Evolutionary conservation across 257 asterid species (phyloP), one percentile per base, ranked within the genome.

Genomic region (Pogostemon cablin): DNA sequence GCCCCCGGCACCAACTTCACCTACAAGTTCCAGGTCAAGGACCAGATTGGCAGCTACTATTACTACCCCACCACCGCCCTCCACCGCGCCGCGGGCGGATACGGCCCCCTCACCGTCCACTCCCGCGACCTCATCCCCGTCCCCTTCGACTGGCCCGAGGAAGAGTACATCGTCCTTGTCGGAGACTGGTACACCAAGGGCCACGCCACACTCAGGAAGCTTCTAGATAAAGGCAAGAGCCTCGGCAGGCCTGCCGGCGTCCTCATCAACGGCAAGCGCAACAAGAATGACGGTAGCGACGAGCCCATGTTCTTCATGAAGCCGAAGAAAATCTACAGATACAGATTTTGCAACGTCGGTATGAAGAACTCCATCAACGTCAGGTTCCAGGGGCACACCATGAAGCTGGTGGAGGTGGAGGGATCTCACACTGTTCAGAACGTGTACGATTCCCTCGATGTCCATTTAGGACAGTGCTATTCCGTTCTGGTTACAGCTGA

Each of bases 361-460:
- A 69, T 86, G 85, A 86, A 73, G 59, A 80, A 77, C 58, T 79
- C 88, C 10, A 35, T 86, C 37, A 86, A 83, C 4, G 72, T 71
- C 0, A 32, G 91, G 43, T 43, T 86, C 15, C 91, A 86, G 7
- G 81, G 81, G 3, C 89, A 86, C 35, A 42, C 82, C 0, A 37
- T 86, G 80, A 78, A 77, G 65, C 67, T 83, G 8, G 91, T 83
- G 2, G 91, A 86, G 70, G 46, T 87, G 0, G 95, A 85, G 32
- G 95, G 89, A 1, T 85, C 95, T 0, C 95, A 87, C 78, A 83
- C 89, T 0, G 80, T 87, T 4, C 91, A 87, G 35, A 87, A 86
- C 9, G 76, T 37, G 52, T 87, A 87, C 12, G 88, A 85, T 8
- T 87, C 90, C 0, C 77, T 87, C 11, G 93, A 87, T 12, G 53